phyloP scores from a whole-genome alignment of 2,329 filamentous ascomycete genomes.

The Diplodia corticola region DNA sequence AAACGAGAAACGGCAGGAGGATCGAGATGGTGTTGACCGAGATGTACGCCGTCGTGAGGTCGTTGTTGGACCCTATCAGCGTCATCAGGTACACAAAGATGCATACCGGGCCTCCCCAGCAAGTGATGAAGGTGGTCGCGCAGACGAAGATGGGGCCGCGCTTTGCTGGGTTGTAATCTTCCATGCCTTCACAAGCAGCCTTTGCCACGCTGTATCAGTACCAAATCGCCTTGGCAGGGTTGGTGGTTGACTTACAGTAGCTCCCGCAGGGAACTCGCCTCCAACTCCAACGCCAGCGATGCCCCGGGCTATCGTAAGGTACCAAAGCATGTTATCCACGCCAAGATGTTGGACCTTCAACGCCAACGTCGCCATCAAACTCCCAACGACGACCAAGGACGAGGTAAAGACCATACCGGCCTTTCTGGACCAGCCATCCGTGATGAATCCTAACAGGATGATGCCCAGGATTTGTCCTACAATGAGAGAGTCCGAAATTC shows the following conservation, averaged over 20 bases:
- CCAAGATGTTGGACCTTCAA: conserved; percentile 41
- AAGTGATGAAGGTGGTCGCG: conserved; percentile 7
- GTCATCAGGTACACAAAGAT: conserved; percentile 44
- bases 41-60: conserved; percentile 45
- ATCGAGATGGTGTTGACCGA: conserved; percentile 47
- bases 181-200: conserved; percentile 41
- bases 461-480: conserved; percentile 38
- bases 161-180: conserved; percentile 51
- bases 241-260: neutral
- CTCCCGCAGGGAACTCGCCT: conserved; percentile 3
- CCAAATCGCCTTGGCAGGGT: conserved; percentile 35
- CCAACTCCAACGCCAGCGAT: conserved; percentile 48
- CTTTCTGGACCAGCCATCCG: conserved; percentile 37
- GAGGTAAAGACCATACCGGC: conserved; percentile 37
- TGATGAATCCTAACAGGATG: conserved; percentile 35
- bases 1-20: conserved; percentile 50
- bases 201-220: conserved; percentile 53
- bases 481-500: conserved; percentile 33
- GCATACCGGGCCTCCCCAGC: conserved; percentile 10
- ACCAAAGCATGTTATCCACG: conserved; percentile 46
- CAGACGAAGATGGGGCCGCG: conserved; percentile 7
- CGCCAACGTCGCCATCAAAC: conserved; percentile 40
- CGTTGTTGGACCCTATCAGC: conserved; percentile 31
- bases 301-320: conserved; percentile 47
- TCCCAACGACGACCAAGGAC: conserved; percentile 34